Percentiles rank a stretch among this genome's conserved stretches.
Conservation (phyloP, 2,329 filamentous ascomycete species). For the Sordariomycetes sp. region DNA sequence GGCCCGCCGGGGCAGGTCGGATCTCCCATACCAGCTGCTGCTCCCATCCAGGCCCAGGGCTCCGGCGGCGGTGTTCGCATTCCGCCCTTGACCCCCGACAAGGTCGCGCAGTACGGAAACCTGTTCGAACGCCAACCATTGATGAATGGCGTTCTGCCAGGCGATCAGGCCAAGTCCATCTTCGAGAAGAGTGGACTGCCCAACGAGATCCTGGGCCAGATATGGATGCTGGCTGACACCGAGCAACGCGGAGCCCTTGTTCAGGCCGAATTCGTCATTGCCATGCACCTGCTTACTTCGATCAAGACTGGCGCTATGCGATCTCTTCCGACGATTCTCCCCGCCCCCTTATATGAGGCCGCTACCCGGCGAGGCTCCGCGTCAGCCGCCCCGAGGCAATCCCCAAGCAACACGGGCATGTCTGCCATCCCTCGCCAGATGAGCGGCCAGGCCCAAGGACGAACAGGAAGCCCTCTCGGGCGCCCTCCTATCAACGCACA, state of each 20-base stretch:
- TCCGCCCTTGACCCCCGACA: slow-evolving; percentile 78
- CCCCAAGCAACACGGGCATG: slow-evolving; percentile 35
- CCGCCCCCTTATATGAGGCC: slow-evolving; percentile 81
- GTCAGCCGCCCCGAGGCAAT: slow-evolving; percentile 32
- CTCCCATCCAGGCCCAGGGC: slow-evolving; percentile 44
- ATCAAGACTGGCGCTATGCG: slow-evolving; percentile 79
- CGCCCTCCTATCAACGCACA: slow-evolving; percentile 38
- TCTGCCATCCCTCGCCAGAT: slow-evolving; percentile 75
- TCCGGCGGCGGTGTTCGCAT: slow-evolving; percentile 71
- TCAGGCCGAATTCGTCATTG: slow-evolving; percentile 89
- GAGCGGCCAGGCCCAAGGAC: slow-evolving; percentile 58
- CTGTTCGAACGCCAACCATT: slow-evolving; percentile 85
- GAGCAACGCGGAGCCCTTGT: slow-evolving; percentile 85
- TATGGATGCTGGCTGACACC: slow-evolving; percentile 92
- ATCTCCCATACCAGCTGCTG: slow-evolving; percentile 35
- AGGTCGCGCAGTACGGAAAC: slow-evolving; percentile 79
- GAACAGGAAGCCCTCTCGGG: slow-evolving; percentile 50
- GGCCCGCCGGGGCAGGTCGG: too few relatives aligned
- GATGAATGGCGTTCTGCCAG: slow-evolving; percentile 63
- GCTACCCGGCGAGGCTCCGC: slow-evolving; percentile 57
- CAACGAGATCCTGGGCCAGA: slow-evolving; percentile 84
- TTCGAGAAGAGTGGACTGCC: slow-evolving; percentile 89
- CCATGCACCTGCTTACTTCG: slow-evolving; percentile 93
- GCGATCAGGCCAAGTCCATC: slow-evolving; percentile 83
- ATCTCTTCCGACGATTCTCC: slow-evolving; percentile 69